Base-by-base conservation (phyloP, 768 basidiomycete genomes). In the Neoboletus brunneissimus region DNA sequence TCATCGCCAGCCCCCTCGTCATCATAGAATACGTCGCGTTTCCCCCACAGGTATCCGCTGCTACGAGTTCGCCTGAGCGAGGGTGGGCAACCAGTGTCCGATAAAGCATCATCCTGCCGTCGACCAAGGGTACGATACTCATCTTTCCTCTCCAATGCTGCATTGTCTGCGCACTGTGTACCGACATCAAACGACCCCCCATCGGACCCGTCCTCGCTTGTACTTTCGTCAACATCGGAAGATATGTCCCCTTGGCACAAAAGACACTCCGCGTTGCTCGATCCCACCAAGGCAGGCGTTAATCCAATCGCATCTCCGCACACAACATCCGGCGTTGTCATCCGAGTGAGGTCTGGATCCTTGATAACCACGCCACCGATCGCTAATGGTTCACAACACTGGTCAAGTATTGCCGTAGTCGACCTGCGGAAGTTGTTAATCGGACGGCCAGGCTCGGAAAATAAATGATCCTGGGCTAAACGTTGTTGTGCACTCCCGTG, bases 1-100 rank as follows among this genome's bases (percentile, higher is more conserved):
- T 57, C 55, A 8, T 34, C 55, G 40, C 35, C 29, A 34, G n/a
- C 13, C 23, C 3, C 22, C 31, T 58, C 57, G 25, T 51, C 50
- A 18, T 34, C 44, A 4, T 65, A 42, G 10, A 44, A 42, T 5
- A 35, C 9, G n/a, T 51, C 45, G 29, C 7, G 49, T 48, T 42
- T 55, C 23, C 18, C 20, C 22, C 9, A 18, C 20, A 54, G n/a
- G 41, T 46, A 16, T 6, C 34, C 47, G 1, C 15, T 23, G 25
- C 60, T 58, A 15, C 23, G 34, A 0, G 34, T 38, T 15, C 51
- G 55, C 42, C 49, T 38, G 35, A 51, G 59, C 5, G 25, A 23
- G 12, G 6, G 35, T 1, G 54, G 23, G 25, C 20, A 50, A 10
- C 35, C 37, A 18, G 25, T n/a, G 22, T 57, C 54, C 13, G 51